A percentile compares a stretch with the other conserved stretches of the same genome.
Conservation (phyloP, 441 rosid genomes). For the Daphne laureola region DNA sequence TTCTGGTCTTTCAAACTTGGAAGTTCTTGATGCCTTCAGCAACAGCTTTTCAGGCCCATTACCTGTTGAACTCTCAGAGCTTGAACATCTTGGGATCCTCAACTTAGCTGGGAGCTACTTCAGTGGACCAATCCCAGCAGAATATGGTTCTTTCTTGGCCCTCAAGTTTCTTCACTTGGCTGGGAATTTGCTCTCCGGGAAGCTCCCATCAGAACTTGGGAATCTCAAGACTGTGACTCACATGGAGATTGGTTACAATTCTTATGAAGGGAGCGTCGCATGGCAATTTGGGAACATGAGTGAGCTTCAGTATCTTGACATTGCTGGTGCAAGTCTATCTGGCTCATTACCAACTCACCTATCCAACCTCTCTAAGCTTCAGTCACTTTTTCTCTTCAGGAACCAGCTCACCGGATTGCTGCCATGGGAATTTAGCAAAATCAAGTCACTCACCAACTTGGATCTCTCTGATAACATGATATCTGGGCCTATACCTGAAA, state of each 20-base stretch:
- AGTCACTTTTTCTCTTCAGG: constrained; percentile 72
- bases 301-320: constrained; percentile 75
- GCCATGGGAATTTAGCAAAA: constrained; percentile 59
- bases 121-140: constrained; percentile 64
- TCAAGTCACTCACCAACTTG: constrained; percentile 49
- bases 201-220: constrained; percentile 68
- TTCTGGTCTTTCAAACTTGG: constrained; percentile 36
- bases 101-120: constrained; percentile 95
- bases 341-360: constrained; percentile 60
- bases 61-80: constrained; percentile 44
- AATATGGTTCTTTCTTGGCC: constrained; percentile 61
- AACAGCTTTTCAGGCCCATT: constrained; percentile 85
- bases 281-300: constrained; percentile 69
- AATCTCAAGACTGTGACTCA: constrained; percentile 55
- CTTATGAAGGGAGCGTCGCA: constrained; percentile 66
- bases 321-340: constrained; percentile 74
- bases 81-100: constrained; percentile 53
- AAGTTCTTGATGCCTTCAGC: constrained; percentile 69
- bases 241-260: constrained; percentile 94
- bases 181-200: constrained; percentile 58
- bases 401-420: constrained; percentile 58
- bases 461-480: constrained; percentile 84
- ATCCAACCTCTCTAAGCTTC: constrained; percentile 73
- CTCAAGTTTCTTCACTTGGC: constrained; percentile 82
- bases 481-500: constrained; percentile 74